These are phyloP conservation scores for Phytomonas sp. DNA, from an alignment of 208 protist species.

Conservation along the genomic window DNA sequence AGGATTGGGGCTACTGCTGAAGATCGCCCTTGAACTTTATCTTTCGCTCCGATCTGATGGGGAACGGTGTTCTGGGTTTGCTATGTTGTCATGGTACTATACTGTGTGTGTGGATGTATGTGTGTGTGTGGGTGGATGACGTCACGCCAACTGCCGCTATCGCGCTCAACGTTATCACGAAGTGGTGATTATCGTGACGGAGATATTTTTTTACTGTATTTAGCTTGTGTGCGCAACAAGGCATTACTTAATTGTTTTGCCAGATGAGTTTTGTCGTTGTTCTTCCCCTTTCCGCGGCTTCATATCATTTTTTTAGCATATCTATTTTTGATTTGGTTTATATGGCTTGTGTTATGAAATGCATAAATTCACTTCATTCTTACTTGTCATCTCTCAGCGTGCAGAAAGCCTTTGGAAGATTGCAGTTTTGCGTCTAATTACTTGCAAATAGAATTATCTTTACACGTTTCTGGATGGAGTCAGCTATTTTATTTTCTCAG, in stretches of 20 bases:
- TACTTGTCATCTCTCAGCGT: neutral
- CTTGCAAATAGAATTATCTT: neutral
- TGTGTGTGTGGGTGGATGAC: constrained; percentile 1
- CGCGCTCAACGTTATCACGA: constrained; percentile 5
- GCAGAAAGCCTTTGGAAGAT: no score
- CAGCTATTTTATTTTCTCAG: neutral
- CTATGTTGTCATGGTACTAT: neutral
- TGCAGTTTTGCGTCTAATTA: no score
- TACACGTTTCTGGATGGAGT: constrained; percentile 10
- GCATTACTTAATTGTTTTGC: constrained; percentile 15
- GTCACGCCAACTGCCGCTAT: constrained; percentile 15
- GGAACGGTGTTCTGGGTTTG: constrained; percentile 18
- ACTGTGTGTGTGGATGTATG: neutral
- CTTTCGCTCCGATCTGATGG: constrained; percentile 56
- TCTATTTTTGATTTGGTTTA: no score
- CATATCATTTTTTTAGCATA: no score
- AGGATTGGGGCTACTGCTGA: constrained; percentile 8
- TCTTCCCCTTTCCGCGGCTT: neutral
- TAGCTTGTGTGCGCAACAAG: neutral
- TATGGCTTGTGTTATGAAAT: no score
- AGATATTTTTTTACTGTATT: constrained; percentile 13
- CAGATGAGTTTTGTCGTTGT: constrained; percentile 4
- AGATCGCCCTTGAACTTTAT: constrained; percentile 31
- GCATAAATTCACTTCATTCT: neutral
- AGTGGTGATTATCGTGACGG: constrained; percentile 19